A percentile compares a stretch with the other conserved stretches of the same genome.
Conservation (phyloP, 2,329 filamentous ascomycete genomes). For the Orbilia javanica region DNA sequence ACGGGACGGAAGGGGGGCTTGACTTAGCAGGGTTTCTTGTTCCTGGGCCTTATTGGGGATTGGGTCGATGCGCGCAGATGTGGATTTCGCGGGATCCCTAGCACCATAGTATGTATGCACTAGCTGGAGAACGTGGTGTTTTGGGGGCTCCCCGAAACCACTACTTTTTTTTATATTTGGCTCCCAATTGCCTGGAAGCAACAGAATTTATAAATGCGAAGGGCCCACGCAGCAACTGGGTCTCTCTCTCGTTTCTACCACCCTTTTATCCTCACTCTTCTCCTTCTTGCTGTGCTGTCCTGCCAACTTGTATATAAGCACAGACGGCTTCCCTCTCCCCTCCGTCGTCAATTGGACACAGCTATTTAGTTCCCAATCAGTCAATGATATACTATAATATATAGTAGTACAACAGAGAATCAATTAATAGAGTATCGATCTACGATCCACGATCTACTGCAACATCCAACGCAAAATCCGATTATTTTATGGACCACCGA, state of each 20-base stretch:
- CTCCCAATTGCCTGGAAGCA: too few species aligned
- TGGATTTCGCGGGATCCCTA: constrained; percentile 7
- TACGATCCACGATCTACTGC: constrained; percentile 11
- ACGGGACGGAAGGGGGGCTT: constrained; percentile 1
- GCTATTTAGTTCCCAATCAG: not conserved
- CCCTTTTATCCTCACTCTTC: constrained; percentile 1
- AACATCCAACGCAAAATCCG: constrained; percentile 15
- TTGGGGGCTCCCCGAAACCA: constrained; percentile 18
- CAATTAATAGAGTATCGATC: too few species aligned
- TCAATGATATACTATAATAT: not conserved
- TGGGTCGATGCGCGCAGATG: constrained; percentile 42
- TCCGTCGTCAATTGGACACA: constrained; percentile 9
- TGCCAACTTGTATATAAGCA: constrained; percentile 18
- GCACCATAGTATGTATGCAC: not conserved
- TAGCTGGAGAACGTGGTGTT: not conserved
- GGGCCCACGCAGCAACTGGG: constrained; percentile 2
- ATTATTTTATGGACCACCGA: constrained; percentile 27
- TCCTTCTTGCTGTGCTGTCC: not conserved
- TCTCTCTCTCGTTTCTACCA: constrained; percentile 12
- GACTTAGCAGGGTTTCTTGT: constrained; percentile 25
- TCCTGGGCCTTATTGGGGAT: constrained; percentile 47
- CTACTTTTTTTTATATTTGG: too few species aligned
- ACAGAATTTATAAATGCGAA: constrained; percentile 22
- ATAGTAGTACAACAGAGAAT: too few species aligned
- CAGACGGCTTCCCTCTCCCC: constrained; percentile 5